phyloP scores from a whole-genome alignment of 2,329 filamentous ascomycete genomes.

The Apiospora pterosperma region DNA sequence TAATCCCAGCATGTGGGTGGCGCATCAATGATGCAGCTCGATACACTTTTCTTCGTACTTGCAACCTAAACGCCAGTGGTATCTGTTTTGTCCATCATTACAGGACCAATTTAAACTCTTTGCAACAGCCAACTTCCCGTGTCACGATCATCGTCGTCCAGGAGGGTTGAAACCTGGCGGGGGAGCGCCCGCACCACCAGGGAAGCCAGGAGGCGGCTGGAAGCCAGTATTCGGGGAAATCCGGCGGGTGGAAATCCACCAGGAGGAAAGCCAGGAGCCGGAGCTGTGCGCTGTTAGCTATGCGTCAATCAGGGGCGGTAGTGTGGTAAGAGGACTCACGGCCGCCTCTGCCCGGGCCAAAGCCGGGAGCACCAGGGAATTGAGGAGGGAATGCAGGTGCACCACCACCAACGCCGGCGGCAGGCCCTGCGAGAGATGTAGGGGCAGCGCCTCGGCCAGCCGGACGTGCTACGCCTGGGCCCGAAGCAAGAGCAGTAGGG shows the following conservation, averaged over 20 bases:
- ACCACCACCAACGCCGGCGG: slow-evolving; percentile 78
- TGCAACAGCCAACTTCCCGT: not conserved
- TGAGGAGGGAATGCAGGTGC: slow-evolving; percentile 55
- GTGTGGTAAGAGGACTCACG: slow-evolving; percentile 40
- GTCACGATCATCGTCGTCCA: slow-evolving; percentile 51
- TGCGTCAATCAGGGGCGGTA: not conserved
- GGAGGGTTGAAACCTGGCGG: slow-evolving; percentile 76
- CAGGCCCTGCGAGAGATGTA: slow-evolving; percentile 80
- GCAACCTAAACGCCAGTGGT: slow-evolving; percentile 7
- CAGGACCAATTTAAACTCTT: not conserved
- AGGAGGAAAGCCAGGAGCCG: slow-evolving; percentile 26
- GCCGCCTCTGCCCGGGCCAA: slow-evolving; percentile 49
- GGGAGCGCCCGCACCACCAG: slow-evolving; percentile 38
- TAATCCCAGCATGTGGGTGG: not conserved
- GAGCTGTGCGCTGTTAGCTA: slow-evolving; percentile 14
- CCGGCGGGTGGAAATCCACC: slow-evolving; percentile 45
- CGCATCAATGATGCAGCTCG: slow-evolving; percentile 1
- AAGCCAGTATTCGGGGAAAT: slow-evolving; percentile 41
- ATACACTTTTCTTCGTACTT: slow-evolving; percentile 3
- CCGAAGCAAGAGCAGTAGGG: slow-evolving; percentile 70
- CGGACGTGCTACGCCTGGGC: slow-evolving; percentile 86
- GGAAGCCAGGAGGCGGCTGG: slow-evolving; percentile 48
- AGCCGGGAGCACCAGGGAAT: slow-evolving; percentile 48
- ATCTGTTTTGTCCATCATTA: slow-evolving; percentile 3
- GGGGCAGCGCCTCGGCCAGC: slow-evolving; percentile 77